Conservation (phyloP, 441 rosid species). For the Pelargonium myrrhifolium region DNA sequence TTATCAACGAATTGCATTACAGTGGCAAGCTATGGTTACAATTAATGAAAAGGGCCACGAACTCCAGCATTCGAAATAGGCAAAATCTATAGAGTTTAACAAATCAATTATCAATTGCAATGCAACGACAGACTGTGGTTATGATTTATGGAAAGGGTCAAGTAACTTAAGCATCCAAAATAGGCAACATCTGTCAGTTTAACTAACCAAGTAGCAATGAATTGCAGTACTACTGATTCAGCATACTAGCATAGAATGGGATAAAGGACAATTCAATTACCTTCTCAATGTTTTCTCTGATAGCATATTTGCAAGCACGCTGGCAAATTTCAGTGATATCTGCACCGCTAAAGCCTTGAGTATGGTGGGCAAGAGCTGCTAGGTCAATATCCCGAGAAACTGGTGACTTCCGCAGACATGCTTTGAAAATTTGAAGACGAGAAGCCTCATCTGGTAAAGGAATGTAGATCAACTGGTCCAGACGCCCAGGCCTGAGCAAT, state of each 20-base stretch:
- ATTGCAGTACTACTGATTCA: background rate
- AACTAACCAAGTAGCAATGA: too few species aligned
- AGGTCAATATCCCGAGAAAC: conserved; percentile 42
- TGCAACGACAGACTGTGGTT: too few species aligned
- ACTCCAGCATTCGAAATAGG: too few species aligned
- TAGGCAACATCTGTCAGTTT: too few species aligned
- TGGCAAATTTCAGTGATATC: conserved; percentile 57
- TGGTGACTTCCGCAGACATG: conserved; percentile 46
- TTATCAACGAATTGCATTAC: too few species aligned
- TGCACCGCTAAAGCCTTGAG: conserved; percentile 56
- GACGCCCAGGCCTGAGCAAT: conserved; percentile 55
- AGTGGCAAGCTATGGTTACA: too few species aligned
- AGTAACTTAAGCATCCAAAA: too few species aligned
- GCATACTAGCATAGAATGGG: background rate
- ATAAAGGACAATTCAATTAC: conserved; percentile 12
- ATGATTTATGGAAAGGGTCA: too few species aligned
- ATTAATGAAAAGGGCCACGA: too few species aligned
- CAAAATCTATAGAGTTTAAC: too few species aligned
- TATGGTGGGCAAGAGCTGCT: conserved; percentile 41
- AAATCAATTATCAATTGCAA: too few species aligned
- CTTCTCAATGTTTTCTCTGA: conserved; percentile 55
- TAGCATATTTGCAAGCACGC: conserved; percentile 54
- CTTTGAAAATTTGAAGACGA: conserved; percentile 49
- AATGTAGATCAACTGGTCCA: conserved; percentile 53
- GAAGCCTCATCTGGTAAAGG: conserved; percentile 55